These are phyloP conservation scores for Pichia phayaonensis DNA, from an alignment of 805 yeast species.

Conservation along the genomic window DNA sequence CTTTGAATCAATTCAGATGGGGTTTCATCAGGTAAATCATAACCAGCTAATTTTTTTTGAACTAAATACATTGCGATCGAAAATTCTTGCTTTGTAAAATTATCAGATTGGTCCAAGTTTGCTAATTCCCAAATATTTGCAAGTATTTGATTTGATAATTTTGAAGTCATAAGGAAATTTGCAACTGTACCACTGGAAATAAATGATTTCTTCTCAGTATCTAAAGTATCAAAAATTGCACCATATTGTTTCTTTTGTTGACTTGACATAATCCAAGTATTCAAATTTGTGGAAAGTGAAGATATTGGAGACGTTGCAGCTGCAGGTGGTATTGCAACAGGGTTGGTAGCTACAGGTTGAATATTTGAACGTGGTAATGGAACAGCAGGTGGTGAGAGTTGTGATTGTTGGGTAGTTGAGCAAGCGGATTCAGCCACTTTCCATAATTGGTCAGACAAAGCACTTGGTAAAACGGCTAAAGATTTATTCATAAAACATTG, in stretches of 20 bases:
- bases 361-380: constrained; percentile 6
- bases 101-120: constrained; percentile 80
- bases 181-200: constrained; percentile 80
- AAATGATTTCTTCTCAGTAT: constrained; percentile 52
- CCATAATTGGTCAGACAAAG: constrained; percentile 30
- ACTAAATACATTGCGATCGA: constrained; percentile 91
- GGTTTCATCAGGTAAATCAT: constrained; percentile 65
- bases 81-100: constrained; percentile 74
- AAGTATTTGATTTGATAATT: constrained; percentile 72
- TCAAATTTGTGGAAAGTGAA: constrained; percentile 17
- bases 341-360: not conserved
- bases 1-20: constrained; percentile 50
- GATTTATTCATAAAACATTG: constrained; percentile 66
- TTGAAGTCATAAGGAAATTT: constrained; percentile 80
- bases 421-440: constrained; percentile 17
- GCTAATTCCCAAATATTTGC: constrained; percentile 94
- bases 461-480: constrained; percentile 37
- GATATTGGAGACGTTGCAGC: not conserved
- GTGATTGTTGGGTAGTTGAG: constrained; percentile 11
- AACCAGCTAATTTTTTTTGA: constrained; percentile 73
- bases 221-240: constrained; percentile 69
- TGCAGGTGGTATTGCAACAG: not conserved
- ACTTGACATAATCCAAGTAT: constrained; percentile 56
- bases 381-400: constrained; percentile 12
- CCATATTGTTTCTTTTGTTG: constrained; percentile 74